phyloP scores from a whole-genome alignment of 768 basidiomycete species.

The Clitopilus hobsonii region DNA sequence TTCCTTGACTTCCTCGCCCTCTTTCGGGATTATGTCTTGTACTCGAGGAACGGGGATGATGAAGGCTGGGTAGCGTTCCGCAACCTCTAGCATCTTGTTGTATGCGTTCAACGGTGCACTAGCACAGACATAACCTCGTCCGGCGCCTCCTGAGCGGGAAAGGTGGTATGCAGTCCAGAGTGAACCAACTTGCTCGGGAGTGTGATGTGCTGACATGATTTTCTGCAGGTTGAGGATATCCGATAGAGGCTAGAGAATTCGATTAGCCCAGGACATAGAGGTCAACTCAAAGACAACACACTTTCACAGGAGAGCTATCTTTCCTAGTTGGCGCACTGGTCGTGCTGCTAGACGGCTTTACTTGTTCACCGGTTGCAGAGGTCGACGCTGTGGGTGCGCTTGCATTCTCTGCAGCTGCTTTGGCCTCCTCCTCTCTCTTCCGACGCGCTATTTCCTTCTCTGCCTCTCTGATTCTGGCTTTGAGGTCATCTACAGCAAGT shows the following conservation, averaged over 20 bases:
- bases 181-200: slow-evolving; percentile 66
- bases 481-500: slow-evolving; percentile 33
- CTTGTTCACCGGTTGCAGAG: slow-evolving; percentile 4
- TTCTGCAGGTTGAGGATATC: slow-evolving; percentile 75
- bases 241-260: slow-evolving; percentile 60
- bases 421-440: slow-evolving; percentile 14
- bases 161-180: slow-evolving; percentile 91
- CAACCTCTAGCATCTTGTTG: slow-evolving; percentile 59
- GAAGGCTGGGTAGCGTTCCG: slow-evolving; percentile 69
- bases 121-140: slow-evolving; percentile 83
- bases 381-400: slow-evolving; percentile 5
- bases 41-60: slow-evolving; percentile 74
- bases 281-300: slow-evolving; percentile 19
- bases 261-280: slow-evolving; percentile 3
- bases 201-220: slow-evolving; percentile 63
- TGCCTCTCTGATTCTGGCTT: slow-evolving; percentile 26
- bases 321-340: slow-evolving; percentile 30
- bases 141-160: slow-evolving; percentile 73
- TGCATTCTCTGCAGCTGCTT: slow-evolving; percentile 5
- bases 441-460: slow-evolving; percentile 21
- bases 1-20: slow-evolving; percentile 14
- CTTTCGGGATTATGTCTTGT: slow-evolving; percentile 13
- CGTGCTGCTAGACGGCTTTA: slow-evolving; percentile 8
- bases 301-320: slow-evolving; percentile 69
- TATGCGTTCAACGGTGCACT: slow-evolving; percentile 72